phyloP scores from a whole-genome alignment of 768 basidiomycete species.

The Rhodotorula taiwanensis region DNA sequence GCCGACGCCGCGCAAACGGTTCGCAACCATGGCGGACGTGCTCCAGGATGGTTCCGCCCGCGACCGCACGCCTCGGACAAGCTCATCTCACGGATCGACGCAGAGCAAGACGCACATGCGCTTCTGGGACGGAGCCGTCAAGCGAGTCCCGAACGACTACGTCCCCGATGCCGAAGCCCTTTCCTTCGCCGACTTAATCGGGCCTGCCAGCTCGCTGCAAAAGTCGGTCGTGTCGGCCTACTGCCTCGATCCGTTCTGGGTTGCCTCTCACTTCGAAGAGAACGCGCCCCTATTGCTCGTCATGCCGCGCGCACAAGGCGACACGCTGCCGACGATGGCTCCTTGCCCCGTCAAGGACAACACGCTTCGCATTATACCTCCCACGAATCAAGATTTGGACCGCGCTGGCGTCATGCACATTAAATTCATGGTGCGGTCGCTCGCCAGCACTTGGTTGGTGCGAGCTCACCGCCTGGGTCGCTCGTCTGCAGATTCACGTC shows the following conservation, averaged over 20 bases:
- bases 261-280: slow-evolving; percentile 9
- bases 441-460: not conserved
- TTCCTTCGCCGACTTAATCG: slow-evolving; percentile 33
- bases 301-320: not conserved
- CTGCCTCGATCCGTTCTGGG: slow-evolving; percentile 28
- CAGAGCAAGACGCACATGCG: not conserved
- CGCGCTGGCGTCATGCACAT: slow-evolving; percentile 18
- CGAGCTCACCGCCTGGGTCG: not conserved
- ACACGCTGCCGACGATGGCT: not conserved
- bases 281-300: slow-evolving; percentile 18
- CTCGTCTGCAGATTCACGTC: slow-evolving; percentile 12
- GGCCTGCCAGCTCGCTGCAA: slow-evolving; percentile 36
- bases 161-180: slow-evolving; percentile 6
- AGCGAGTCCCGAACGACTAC: slow-evolving; percentile 7
- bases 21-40: slow-evolving; percentile 24
- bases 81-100: slow-evolving; percentile 7
- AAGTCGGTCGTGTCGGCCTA: slow-evolving; percentile 41
- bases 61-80: not conserved
- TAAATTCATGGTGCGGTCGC: slow-evolving; percentile 14
- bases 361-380: slow-evolving; percentile 8
- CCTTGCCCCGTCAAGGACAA: not conserved
- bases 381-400: too few species aligned
- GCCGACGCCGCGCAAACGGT: too few species aligned
- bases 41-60: not conserved
- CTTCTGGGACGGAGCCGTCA: slow-evolving; percentile 24